These are phyloP conservation scores for Secale cereale DNA, from an alignment of 176 grass and related monocot genomes.

Conservation along the genomic window DNA sequence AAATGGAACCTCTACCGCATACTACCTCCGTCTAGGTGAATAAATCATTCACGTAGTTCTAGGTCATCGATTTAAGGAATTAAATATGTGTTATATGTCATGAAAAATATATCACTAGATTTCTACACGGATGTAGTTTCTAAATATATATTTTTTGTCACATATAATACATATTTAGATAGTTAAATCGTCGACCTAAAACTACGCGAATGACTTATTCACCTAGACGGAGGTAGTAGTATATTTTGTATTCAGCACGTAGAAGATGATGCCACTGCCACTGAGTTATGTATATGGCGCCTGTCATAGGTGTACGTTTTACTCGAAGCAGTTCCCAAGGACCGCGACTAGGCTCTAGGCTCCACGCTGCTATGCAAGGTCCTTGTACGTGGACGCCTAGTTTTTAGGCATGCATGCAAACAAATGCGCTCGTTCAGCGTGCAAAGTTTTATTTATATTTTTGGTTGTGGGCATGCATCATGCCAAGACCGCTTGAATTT, in stretches of 20 bases:
- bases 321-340: background rate
- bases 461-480: background rate
- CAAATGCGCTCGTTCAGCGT: background rate
- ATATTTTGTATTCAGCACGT: background rate
- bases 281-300: background rate
- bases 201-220: no score
- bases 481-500: background rate
- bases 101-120: no score
- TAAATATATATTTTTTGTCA: no score
- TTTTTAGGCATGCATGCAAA: background rate
- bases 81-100: no score
- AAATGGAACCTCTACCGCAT: no score
- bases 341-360: background rate
- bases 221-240: no score
- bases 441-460: background rate
- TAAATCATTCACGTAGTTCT: no score
- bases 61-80: no score
- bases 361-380: background rate
- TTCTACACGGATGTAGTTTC: no score
- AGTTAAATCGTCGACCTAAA: no score
- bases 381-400: background rate
- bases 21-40: no score
- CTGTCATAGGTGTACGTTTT: constrained; percentile 8
- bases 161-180: no score
- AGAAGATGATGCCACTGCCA: background rate